Evolutionary conservation across 805 yeast genomes (phyloP), one percentile per base, ranked within the genome.

Genomic region (Ascoidea asiatica): DNA sequence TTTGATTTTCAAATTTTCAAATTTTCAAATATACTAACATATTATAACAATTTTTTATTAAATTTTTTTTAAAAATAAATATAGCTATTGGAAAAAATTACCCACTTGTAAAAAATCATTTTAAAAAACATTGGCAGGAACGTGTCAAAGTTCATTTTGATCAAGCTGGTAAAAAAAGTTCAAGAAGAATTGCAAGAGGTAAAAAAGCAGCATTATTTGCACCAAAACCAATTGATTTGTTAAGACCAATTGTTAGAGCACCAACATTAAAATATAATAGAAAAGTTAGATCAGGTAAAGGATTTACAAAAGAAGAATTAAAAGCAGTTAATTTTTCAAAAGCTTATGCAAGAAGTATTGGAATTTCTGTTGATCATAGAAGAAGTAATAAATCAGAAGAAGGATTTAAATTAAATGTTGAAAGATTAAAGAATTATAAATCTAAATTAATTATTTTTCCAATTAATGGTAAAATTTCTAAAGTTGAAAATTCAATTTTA

Each of bases 41-140:
- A n/a, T n/a, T n/a, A n/a, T n/a, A n/a, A n/a, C n/a, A n/a, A n/a
- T n/a, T n/a, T n/a, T n/a, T n/a, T n/a, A n/a, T n/a, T n/a, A n/a
- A 7, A 23, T 23, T 29, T 29, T 29, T 29, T 29, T 29, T 33
- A 35, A 36, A 19, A 43, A 19, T 37, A 38, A 41, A 20, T 56
- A 66, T 72, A 89, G 98, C 97, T 74, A 88, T 92, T 81, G 74
- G 92, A 63, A 90, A 92, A 89, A 90, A 90, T 79, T 81, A 88
- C 78, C 95, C 97, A 79, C 77, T 90, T 77, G 84, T 86, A 81
- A 87, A 86, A 83, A 90, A 90, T 83, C 98, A 92, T 80, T 90
- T 90, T 95, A 84, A 97, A 81, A 90, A 90, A 86, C 90, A 90
- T 95, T 92, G 98, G 98, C 97, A 92, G 78, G 95, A 87, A 75